Percentiles rank a stretch among this genome's conserved stretches.
phyloP scores from a whole-genome alignment of 2,329 filamentous ascomycete species.

The Fusarium sp. region DNA sequence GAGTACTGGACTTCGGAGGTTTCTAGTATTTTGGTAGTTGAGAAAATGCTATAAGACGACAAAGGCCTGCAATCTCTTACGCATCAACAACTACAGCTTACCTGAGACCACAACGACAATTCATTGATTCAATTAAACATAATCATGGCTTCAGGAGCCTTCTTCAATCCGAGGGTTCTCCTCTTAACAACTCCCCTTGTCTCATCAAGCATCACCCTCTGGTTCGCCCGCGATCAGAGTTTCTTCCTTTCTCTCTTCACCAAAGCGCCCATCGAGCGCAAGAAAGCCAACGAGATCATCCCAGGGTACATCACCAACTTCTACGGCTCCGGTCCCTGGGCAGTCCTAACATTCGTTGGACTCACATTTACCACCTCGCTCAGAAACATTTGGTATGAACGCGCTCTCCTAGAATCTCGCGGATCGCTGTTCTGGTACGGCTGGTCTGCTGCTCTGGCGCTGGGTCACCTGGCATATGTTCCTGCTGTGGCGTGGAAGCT shows the following conservation, averaged over 20 bases:
- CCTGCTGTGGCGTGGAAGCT: conserved; percentile 50
- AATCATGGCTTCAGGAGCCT: conserved; percentile 52
- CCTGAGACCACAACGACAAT: not conserved
- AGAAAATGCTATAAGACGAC: conserved; percentile 4
- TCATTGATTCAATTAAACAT: not conserved
- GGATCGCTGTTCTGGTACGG: conserved; percentile 50
- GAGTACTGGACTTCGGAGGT: conserved; percentile 20
- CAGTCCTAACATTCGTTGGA: conserved; percentile 50
- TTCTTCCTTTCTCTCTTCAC: conserved; percentile 55
- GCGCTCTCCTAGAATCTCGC: conserved; percentile 37
- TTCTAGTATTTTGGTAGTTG: not conserved
- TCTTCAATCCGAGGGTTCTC: conserved; percentile 52
- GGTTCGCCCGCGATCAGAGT: conserved; percentile 58
- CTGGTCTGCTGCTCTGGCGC: conserved; percentile 47
- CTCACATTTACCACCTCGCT: conserved; percentile 49
- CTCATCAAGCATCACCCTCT: conserved; percentile 59
- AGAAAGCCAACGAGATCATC: conserved; percentile 51
- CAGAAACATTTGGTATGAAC: conserved; percentile 42
- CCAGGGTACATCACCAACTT: conserved; percentile 57
- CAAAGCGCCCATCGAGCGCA: conserved; percentile 41
- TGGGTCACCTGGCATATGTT: conserved; percentile 50
- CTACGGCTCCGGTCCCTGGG: conserved; percentile 52
- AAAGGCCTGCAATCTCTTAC: not conserved
- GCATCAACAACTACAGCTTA: not conserved
- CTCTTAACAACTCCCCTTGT: conserved; percentile 59